Conservation (phyloP, 192 early-diverging fungal genomes). For the Coemansia guatemalensis region DNA sequence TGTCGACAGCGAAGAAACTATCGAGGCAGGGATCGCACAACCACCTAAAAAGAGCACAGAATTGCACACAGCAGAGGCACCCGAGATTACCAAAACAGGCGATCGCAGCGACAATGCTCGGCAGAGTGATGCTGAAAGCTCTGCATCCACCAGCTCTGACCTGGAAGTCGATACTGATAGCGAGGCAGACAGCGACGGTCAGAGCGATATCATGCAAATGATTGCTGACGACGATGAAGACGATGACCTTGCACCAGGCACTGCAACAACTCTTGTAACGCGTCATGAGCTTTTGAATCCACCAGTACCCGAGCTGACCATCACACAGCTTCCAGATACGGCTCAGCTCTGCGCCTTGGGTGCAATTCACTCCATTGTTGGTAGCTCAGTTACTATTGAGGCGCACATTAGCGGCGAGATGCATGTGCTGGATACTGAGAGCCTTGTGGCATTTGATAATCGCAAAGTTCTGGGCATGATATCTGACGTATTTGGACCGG, state of each 20-base stretch:
- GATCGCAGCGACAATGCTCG: slow-evolving; percentile 1
- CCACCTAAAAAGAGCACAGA: neutral
- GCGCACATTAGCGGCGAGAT: slow-evolving; percentile 37
- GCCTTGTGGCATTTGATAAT: slow-evolving; percentile 64
- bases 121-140: slow-evolving; percentile 5
- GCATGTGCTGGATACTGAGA: slow-evolving; percentile 73
- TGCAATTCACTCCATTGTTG: slow-evolving; percentile 66
- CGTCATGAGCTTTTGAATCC: slow-evolving; percentile 64
- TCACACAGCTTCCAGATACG: slow-evolving; percentile 57
- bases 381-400: slow-evolving; percentile 71
- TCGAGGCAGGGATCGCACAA: neutral
- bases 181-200: slow-evolving; percentile 8
- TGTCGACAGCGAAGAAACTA: neutral
- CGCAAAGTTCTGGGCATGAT: slow-evolving; percentile 62
- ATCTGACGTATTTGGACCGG: slow-evolving; percentile 93
- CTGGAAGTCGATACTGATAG: slow-evolving; percentile 18
- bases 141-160: slow-evolving; percentile 13
- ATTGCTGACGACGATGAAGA: slow-evolving; percentile 34
- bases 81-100: neutral
- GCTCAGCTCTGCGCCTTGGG: slow-evolving; percentile 62
- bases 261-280: slow-evolving; percentile 22
- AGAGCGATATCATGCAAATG: slow-evolving; percentile 7
- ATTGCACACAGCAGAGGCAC: too few relatives aligned
- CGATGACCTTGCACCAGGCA: neutral
- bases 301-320: slow-evolving; percentile 40